Percentiles rank a stretch among this genome's conserved stretches.
phyloP scores from a whole-genome alignment of 176 grass and related monocot species.

The barley (Hordeum vulgare) region MorexV3_pseudomolecules_assembly NC_058519.1:86733185-86733684 shows the following conservation, averaged over 20 bases:
- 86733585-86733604: no score
- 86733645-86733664: no score
- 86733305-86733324: constrained; percentile 1
- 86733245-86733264: constrained; percentile 49
- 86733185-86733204: constrained; percentile 65
- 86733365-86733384: constrained; percentile 48
- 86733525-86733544: not conserved
- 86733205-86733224: constrained; percentile 52
- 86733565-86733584: no score
- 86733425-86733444: not conserved
- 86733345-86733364: constrained; percentile 58
- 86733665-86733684: no score
- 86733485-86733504: not conserved
- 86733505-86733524: not conserved
- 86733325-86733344: constrained; percentile 35
- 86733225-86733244: constrained; percentile 40
- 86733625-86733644: no score
- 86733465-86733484: not conserved
- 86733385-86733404: constrained; percentile 33
- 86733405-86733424: not conserved
- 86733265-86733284: constrained; percentile 52
- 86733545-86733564: not conserved
- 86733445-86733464: not conserved
- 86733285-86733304: constrained; percentile 25
- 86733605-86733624: no score